phyloP scores from a whole-genome alignment of 2,329 filamentous ascomycete genomes.

The Pestalotiopsis fici region DNA sequence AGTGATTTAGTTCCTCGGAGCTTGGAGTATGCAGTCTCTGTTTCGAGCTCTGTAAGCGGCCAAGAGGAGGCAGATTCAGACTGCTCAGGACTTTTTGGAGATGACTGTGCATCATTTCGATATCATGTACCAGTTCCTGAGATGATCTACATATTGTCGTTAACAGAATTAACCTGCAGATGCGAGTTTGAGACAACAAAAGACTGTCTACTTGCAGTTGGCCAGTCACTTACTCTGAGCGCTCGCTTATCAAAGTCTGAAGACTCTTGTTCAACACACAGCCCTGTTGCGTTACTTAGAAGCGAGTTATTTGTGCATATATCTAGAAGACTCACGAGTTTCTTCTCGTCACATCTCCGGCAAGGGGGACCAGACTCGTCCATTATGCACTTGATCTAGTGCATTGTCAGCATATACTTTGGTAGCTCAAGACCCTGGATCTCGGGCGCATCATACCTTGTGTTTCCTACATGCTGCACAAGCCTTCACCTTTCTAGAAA shows the following conservation, averaged over 20 bases:
- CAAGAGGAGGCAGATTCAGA: slow-evolving; percentile 17
- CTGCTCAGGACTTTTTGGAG: slow-evolving; percentile 18
- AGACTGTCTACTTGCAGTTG: background rate
- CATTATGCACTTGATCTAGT: slow-evolving; percentile 42
- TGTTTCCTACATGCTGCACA: slow-evolving; percentile 42
- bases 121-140: slow-evolving; percentile 19
- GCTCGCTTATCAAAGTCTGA: slow-evolving; percentile 42
- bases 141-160: slow-evolving; percentile 9
- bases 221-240: slow-evolving; percentile 32
- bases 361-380: slow-evolving; percentile 39
- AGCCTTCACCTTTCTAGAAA: slow-evolving; percentile 22
- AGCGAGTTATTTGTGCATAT: too few relatives aligned
- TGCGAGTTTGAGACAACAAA: background rate
- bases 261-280: slow-evolving; percentile 42
- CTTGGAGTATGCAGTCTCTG: slow-evolving; percentile 12
- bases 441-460: slow-evolving; percentile 29
- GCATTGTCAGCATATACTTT: background rate
- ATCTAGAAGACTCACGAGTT: slow-evolving; percentile 19
- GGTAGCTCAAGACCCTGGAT: background rate
- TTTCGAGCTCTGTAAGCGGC: slow-evolving; percentile 16
- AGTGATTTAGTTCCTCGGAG: slow-evolving; percentile 13
- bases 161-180: background rate
- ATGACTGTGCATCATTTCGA: slow-evolving; percentile 20
- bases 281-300: slow-evolving; percentile 11
- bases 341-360: slow-evolving; percentile 35